These are phyloP conservation scores for Ustilago nuda DNA, from an alignment of 1,284 basidiomycete species.

Conservation along the genomic window DNA sequence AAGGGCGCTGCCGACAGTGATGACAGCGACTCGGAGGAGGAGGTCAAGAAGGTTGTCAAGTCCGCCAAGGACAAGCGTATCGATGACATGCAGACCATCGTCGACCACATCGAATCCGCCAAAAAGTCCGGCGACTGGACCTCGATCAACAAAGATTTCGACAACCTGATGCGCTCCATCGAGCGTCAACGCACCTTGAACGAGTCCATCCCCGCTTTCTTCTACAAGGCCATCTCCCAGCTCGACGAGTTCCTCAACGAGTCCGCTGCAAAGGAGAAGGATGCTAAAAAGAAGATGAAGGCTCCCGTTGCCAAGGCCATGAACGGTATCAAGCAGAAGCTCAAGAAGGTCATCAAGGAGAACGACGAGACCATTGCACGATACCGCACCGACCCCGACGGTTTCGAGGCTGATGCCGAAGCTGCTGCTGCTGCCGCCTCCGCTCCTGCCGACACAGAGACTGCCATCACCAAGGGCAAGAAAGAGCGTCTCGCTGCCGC, in stretches of 20 bases:
- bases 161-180: constrained; percentile 90
- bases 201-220: constrained; percentile 89
- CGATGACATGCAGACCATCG: constrained; percentile 87
- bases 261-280: constrained; percentile 77
- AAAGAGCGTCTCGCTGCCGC: constrained; percentile 69
- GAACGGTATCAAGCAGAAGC: constrained; percentile 96
- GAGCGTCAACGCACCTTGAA: constrained; percentile 84
- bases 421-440: constrained; percentile 70
- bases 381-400: constrained; percentile 82
- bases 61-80: constrained; percentile 87
- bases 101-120: constrained; percentile 92
- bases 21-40: constrained; percentile 78
- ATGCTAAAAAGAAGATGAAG: constrained; percentile 96
- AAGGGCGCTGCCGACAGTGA: constrained; percentile 62
- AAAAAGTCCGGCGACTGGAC: constrained; percentile 95
- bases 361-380: constrained; percentile 83
- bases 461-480: constrained; percentile 72
- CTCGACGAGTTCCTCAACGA: constrained; percentile 83
- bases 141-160: constrained; percentile 87
- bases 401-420: constrained; percentile 77
- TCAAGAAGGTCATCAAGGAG: constrained; percentile 91
- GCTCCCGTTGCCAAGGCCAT: constrained; percentile 92
- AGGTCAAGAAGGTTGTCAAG: constrained; percentile 79
- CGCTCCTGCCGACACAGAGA: constrained; percentile 71
- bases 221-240: constrained; percentile 80